Evolutionary conservation across 2,329 filamentous ascomycete genomes (phyloP), one percentile per base, ranked within the genome.

Genomic region (Claviceps monticola): DNA sequence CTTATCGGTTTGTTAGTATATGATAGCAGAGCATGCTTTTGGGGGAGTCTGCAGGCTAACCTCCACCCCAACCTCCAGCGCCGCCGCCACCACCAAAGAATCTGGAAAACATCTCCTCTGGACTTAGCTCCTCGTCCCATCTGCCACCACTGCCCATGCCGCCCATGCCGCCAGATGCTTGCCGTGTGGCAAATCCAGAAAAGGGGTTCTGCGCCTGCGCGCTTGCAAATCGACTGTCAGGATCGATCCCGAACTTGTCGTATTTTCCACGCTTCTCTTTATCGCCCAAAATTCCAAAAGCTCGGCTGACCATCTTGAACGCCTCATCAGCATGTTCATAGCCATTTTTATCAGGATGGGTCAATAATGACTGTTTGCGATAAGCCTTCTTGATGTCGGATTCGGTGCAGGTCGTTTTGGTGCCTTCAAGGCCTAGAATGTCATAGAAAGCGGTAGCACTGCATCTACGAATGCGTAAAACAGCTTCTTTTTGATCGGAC

Each of bases 331-430:
- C 91, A 54, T 94, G 82, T 39, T 91, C 84, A 66, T 96, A 90
- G 49, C 90, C 90, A 75, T 98, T 98, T 75, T 98, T 98, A 74
- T 98, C 93, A 56, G 93, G 93, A 74, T 98, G 93, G 54, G 93
- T 98, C 63, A 97, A 76, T 62, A 98, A 73, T 65, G 86, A 93
- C 66, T 94, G 78, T 71, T 95, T 97, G 63, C 91, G 81, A 71
- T 98, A 98, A 6, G 93, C 91, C 74, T 97, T 97, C 69, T 97
- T 98, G 65, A 98, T 89, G 62, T 97, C 91, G 56, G 75, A 69
- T 60, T 97, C 91, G 48, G 81, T 81, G 61, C 80, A 84, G 19
- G 82, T 79, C 53, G 75, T 71, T 60, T 77, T 76, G 41, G 83
- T 73, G 48, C 73, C 69, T 56, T 84, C 82, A 48, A 96, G 70